Percentiles rank a stretch among this genome's conserved stretches.
Evolutionary conservation across 345 rosid species (phyloP).

Genomic region (Rhodomyrtus tomentosa): DNA sequence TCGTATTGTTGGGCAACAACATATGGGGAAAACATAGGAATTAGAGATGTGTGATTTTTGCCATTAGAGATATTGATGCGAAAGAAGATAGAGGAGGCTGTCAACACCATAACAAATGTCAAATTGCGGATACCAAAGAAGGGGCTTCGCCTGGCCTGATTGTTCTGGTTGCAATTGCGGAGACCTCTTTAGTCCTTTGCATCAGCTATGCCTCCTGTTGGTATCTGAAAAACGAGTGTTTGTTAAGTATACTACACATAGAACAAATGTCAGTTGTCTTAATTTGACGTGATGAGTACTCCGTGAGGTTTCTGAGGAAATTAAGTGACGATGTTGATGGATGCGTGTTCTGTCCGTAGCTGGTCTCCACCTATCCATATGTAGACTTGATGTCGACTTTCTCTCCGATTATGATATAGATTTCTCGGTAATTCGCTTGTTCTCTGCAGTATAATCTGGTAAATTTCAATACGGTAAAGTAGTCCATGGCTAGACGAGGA

Average conservation of each 20-base stretch:
- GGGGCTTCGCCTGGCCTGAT: background rate
- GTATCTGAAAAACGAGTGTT: conserved; percentile 57
- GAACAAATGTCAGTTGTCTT: background rate
- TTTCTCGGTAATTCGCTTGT: background rate
- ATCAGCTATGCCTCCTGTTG: conserved; percentile 80
- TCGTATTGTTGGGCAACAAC: too few relatives aligned
- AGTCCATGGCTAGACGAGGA: background rate
- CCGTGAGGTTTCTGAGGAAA: background rate
- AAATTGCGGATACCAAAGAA: background rate
- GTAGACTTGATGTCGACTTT: background rate
- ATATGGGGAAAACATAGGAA: too few relatives aligned
- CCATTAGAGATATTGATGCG: background rate
- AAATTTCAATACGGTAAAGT: background rate
- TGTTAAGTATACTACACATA: conserved; percentile 25
- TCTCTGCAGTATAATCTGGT: background rate
- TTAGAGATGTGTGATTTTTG: too few relatives aligned
- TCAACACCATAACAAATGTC: background rate
- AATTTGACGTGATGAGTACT: background rate
- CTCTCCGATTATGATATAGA: background rate
- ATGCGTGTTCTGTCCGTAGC: fast-evolving
- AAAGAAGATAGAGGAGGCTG: background rate
- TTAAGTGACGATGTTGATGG: background rate
- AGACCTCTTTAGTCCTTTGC: conserved; percentile 49
- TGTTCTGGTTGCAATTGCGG: fast-evolving
- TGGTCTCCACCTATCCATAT: background rate